A percentile compares a stretch with the other conserved stretches of the same genome.
These are phyloP conservation scores for Kwoniella botswanensis DNA, from an alignment of 768 basidiomycete genomes.

Conservation along the genomic window DNA sequence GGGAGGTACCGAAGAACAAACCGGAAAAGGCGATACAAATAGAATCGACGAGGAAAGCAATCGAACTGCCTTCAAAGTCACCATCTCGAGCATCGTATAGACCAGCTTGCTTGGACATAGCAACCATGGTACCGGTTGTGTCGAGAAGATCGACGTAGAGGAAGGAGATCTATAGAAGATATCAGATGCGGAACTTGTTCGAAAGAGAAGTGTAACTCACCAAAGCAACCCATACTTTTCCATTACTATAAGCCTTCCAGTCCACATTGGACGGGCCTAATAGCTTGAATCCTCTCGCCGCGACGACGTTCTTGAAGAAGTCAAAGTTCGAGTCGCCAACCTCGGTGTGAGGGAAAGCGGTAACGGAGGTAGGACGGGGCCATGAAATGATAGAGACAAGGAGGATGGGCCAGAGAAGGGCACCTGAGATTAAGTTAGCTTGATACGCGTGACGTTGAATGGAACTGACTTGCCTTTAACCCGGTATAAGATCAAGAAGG, in stretches of 20 bases:
- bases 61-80: conserved; percentile 76
- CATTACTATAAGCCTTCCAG: conserved; percentile 63
- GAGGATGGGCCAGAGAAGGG: conserved; percentile 73
- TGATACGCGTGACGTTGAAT: too few species aligned
- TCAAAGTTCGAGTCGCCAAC: conserved; percentile 75
- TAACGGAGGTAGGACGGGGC: conserved; percentile 80
- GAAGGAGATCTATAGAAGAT: conserved; percentile 67
- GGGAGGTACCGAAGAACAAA: conserved; percentile 48
- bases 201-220: conserved; percentile 26
- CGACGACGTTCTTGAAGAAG: conserved; percentile 83
- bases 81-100: conserved; percentile 80
- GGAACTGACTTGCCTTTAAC: conserved; percentile 64
- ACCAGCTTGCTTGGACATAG: conserved; percentile 91
- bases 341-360: conserved; percentile 75
- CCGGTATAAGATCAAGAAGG: conserved; percentile 81
- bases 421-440: conserved; percentile 57
- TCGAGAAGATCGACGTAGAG: conserved; percentile 80
- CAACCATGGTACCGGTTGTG: conserved; percentile 75
- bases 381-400: conserved; percentile 84
- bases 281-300: conserved; percentile 54
- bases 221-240: conserved; percentile 83
- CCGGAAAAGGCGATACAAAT: conserved; percentile 47
- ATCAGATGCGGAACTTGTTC: background rate
- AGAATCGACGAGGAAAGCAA: conserved; percentile 52
- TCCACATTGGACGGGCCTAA: conserved; percentile 48